Conservation (phyloP, 345 rosid species). For the Melaleuca quinquenervia region DNA sequence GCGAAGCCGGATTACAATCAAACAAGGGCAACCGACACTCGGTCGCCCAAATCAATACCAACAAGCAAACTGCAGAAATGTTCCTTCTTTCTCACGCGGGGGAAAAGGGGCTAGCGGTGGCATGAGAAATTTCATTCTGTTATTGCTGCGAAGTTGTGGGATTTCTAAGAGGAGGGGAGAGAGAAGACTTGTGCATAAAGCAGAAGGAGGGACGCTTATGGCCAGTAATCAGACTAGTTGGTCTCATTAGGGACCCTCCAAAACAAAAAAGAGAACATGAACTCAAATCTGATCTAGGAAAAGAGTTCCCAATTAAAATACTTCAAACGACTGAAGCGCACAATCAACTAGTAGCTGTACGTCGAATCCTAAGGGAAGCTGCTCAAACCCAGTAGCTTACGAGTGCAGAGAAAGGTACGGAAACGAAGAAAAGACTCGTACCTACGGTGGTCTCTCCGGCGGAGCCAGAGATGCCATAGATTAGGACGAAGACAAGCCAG, state of each 20-base stretch:
- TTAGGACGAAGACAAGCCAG: background rate
- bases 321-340: background rate
- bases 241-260: background rate
- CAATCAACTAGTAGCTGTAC: background rate
- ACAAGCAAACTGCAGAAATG: background rate
- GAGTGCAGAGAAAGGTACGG: background rate
- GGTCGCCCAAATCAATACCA: background rate
- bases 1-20: background rate
- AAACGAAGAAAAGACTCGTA: background rate
- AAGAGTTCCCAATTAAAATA: background rate
- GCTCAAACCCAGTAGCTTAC: background rate
- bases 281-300: background rate
- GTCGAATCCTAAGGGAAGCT: background rate
- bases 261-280: background rate
- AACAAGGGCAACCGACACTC: background rate
- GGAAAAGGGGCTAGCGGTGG: background rate
- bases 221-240: background rate
- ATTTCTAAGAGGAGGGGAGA: background rate
- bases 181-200: background rate
- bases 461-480: background rate
- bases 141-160: background rate
- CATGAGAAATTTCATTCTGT: background rate
- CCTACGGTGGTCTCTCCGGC: background rate
- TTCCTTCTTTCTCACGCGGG: background rate
- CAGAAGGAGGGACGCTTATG: too few relatives aligned